Evolutionary conservation across 2,329 filamentous ascomycete genomes (phyloP).

Genomic region (Basipetospora chlamydospora): DNA sequence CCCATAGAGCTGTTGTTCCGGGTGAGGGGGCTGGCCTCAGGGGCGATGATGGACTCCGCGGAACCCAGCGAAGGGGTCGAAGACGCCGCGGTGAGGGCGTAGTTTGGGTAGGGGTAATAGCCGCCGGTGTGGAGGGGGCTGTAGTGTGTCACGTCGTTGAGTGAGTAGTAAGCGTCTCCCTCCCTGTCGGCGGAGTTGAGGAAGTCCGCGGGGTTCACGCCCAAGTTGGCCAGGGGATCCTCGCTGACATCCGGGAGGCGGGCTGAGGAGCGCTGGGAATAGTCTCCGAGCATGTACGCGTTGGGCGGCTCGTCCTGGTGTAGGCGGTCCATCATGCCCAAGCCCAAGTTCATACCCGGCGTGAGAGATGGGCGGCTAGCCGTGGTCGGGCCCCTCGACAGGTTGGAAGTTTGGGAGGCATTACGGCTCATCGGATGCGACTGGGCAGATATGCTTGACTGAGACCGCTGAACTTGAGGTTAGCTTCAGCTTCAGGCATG

Average conservation of each 20-base stretch:
- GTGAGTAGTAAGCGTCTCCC: conserved; percentile 13
- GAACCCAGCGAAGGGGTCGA: conserved; percentile 29
- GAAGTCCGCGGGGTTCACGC: conserved; percentile 24
- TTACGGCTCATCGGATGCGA: conserved; percentile 29
- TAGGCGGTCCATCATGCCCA: conserved; percentile 13
- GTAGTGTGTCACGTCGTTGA: conserved; percentile 11
- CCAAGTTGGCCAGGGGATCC: conserved; percentile 16
- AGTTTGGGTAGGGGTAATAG: conserved; percentile 6
- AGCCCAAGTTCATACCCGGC: neutral
- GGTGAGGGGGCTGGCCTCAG: conserved; percentile 24
- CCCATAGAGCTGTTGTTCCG: conserved; percentile 26
- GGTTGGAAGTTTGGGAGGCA: conserved; percentile 25
- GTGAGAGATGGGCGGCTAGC: neutral
- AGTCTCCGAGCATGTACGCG: conserved; percentile 9
- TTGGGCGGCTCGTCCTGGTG: conserved; percentile 18
- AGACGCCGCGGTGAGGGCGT: conserved; percentile 16
- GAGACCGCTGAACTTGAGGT: conserved; percentile 1
- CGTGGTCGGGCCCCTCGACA: conserved; percentile 5
- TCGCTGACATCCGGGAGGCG: conserved; percentile 24
- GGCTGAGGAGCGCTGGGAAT: neutral
- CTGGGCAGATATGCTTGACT: conserved; percentile 3
- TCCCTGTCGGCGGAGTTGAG: conserved; percentile 16
- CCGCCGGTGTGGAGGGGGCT: conserved; percentile 12
- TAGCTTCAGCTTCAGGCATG: neutral
- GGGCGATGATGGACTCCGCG: conserved; percentile 20